Evolutionary conservation across 2,329 filamentous ascomycete species (phyloP), one percentile per base, ranked within the genome.

Genomic region (Arthrocladium fulminans): DNA sequence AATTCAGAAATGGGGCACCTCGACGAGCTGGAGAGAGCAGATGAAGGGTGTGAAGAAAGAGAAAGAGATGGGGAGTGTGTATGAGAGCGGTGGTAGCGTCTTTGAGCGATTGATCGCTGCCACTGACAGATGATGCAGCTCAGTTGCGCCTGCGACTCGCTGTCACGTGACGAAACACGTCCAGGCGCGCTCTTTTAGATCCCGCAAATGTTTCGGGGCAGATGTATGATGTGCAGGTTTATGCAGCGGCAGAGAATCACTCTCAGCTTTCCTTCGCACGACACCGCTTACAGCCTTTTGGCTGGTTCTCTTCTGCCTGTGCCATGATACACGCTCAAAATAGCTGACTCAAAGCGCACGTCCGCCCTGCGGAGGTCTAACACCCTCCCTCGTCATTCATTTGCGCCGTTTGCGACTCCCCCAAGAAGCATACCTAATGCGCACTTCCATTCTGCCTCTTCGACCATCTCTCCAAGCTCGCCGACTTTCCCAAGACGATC

Each of bases 311-410:
- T n/a, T n/a, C 12, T 22, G 20, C 42, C 27, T 23, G 24, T 47
- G 4, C 22, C 8, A 39, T 47, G 44, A 47, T 13, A 12, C 15
- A n/a, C 29, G 49, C 51, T 58, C 65, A 69, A 66, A 59, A 69
- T 70, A 68, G 68, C 69, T 63, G 64, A 69, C 61, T 67, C 63
- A 57, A 67, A 65, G 50, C 59, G 65, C 47, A 57, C 38, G n/a
- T n/a, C 65, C 49, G 62, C 68, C 50, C 62, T 63, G 54, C 62
- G 66, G 65, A 70, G 68, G 63, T 65, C 65, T 52, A 59, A 62
- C 49, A 55, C 61, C 61, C 66, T 67, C 63, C 63, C 64, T 54
- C 66, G 65, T 59, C 69, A 65, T 60, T 71, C 68, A 45, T 70
- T 71, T 61, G 61, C 51, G 48, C 47, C 64, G 38, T 54, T 54